A percentile compares a stretch with the other conserved stretches of the same genome.
These are phyloP conservation scores for Apophysomyces trapeziformis DNA, from an alignment of 371 early-diverging fungal genomes.

Conservation along the genomic window DNA sequence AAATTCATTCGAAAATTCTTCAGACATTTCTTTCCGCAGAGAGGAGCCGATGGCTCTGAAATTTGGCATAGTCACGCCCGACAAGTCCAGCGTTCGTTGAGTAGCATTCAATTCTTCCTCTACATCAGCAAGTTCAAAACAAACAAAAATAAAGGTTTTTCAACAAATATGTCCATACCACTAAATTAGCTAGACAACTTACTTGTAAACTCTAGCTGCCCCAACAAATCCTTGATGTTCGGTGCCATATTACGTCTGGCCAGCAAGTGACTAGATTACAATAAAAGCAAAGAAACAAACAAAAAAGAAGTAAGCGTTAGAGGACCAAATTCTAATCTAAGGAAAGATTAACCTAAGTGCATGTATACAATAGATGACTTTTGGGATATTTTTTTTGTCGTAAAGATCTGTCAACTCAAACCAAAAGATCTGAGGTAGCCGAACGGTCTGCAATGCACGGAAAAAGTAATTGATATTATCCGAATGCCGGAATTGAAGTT, in stretches of 20 bases:
- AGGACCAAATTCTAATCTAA: no score
- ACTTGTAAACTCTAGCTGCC: constrained; percentile 91
- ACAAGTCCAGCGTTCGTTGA: constrained; percentile 80
- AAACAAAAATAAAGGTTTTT: no score
- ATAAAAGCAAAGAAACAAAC: not conserved
- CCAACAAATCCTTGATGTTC: constrained; percentile 90
- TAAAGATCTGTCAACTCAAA: constrained; percentile 99
- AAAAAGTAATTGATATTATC: constrained; percentile 99
- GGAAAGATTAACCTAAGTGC: constrained; percentile 75
- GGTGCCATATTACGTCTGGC: constrained; percentile 86
- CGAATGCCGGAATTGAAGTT: constrained; percentile 95
- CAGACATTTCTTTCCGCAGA: constrained; percentile 68
- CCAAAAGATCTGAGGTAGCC: constrained; percentile 92
- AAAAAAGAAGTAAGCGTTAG: no score
- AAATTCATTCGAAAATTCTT: constrained; percentile 12
- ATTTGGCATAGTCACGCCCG: constrained; percentile 81
- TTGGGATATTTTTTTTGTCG: constrained; percentile 99
- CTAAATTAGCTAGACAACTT: constrained; percentile 1
- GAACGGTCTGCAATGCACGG: constrained; percentile 77
- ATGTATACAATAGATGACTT: constrained; percentile 99
- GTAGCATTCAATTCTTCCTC: constrained; percentile 87
- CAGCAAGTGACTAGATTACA: constrained; percentile 76
- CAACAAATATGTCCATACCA: no score
- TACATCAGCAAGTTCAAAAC: constrained; percentile 7
- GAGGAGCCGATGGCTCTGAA: constrained; percentile 80